phyloP scores from a whole-genome alignment of 371 early-diverging fungal genomes.

The Basidiobolus heterosporus region DNA sequence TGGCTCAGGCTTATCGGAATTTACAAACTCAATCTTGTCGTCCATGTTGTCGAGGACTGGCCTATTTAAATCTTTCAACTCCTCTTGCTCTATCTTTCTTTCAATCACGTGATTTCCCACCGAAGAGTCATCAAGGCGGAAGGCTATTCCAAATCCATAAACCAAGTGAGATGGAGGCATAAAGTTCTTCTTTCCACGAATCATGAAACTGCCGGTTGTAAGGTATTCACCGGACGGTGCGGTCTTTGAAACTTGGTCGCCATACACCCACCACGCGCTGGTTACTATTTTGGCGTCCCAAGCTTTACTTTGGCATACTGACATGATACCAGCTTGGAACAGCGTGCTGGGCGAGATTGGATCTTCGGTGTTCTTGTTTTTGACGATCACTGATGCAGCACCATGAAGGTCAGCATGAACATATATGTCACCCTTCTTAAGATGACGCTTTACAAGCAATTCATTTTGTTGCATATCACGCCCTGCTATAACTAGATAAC shows the following conservation, averaged over 20 bases:
- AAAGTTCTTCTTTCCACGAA: slow-evolving; percentile 92
- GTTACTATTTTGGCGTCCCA: slow-evolving; percentile 97
- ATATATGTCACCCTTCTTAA: slow-evolving; percentile 72
- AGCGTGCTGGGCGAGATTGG: slow-evolving; percentile 79
- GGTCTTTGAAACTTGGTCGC: slow-evolving; percentile 86
- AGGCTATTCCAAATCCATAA: slow-evolving; percentile 92
- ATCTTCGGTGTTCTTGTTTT: slow-evolving; percentile 53
- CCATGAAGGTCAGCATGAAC: slow-evolving; percentile 96
- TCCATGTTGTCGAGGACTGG: not conserved
- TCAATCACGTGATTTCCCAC: slow-evolving; percentile 50
- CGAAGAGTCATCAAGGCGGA: slow-evolving; percentile 67
- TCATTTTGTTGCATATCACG: slow-evolving; percentile 96
- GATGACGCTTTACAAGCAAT: slow-evolving; percentile 76
- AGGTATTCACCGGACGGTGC: slow-evolving; percentile 95
- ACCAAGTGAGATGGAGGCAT: slow-evolving; percentile 88
- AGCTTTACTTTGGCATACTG: slow-evolving; percentile 87
- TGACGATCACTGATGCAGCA: slow-evolving; percentile 84
- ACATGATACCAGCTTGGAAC: slow-evolving; percentile 91
- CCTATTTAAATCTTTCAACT: slow-evolving; percentile 8
- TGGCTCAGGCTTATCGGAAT: not conserved
- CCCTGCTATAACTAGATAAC: slow-evolving; percentile 90
- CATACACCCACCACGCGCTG: slow-evolving; percentile 91
- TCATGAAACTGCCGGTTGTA: slow-evolving; percentile 91
- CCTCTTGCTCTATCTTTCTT: slow-evolving; percentile 11
- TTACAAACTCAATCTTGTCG: not conserved